A percentile compares a stretch with the other conserved stretches of the same genome.
Evolutionary conservation across 768 basidiomycete species (phyloP).

Genomic region (Mrakia blollopis): DNA sequence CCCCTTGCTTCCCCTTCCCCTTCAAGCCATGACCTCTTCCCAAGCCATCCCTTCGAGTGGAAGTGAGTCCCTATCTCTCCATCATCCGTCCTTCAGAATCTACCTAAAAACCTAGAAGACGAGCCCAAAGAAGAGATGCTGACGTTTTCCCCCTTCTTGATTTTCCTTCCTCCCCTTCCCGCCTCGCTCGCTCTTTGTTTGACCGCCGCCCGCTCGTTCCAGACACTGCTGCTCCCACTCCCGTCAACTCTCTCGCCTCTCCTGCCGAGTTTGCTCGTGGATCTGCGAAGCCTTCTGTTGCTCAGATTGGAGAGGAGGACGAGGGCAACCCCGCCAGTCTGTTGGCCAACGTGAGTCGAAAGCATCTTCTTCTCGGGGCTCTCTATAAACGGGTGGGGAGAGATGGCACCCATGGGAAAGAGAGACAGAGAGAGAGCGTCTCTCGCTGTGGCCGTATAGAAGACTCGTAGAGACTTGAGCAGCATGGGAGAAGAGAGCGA

Average conservation of each 20-base stretch:
- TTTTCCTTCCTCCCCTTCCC: background rate
- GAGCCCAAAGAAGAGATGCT: background rate
- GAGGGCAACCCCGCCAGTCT: conserved; percentile 42
- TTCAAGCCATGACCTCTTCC: background rate
- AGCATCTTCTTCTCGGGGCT: background rate
- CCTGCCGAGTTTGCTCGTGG: background rate
- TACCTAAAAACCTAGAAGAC: background rate
- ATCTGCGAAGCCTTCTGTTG: conserved; percentile 7
- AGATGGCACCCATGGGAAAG: background rate
- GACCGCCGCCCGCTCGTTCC: background rate
- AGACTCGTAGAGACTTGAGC: background rate
- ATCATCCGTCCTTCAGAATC: background rate
- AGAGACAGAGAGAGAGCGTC: background rate
- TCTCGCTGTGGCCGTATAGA: background rate
- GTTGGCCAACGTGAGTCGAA: conserved; percentile 46
- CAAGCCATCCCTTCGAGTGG: conserved; percentile 2
- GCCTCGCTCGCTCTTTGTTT: background rate
- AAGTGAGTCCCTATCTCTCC: background rate
- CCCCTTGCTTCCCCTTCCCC: conserved; percentile 3
- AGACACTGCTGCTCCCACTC: conserved; percentile 20
- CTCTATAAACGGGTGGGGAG: background rate
- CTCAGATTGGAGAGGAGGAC: conserved; percentile 53
- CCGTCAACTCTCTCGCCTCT: conserved; percentile 20
- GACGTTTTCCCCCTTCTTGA: background rate
- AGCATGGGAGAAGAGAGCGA: background rate